Conservation (phyloP, 1,284 basidiomycete species). For the Malassezia globosa region DNA sequence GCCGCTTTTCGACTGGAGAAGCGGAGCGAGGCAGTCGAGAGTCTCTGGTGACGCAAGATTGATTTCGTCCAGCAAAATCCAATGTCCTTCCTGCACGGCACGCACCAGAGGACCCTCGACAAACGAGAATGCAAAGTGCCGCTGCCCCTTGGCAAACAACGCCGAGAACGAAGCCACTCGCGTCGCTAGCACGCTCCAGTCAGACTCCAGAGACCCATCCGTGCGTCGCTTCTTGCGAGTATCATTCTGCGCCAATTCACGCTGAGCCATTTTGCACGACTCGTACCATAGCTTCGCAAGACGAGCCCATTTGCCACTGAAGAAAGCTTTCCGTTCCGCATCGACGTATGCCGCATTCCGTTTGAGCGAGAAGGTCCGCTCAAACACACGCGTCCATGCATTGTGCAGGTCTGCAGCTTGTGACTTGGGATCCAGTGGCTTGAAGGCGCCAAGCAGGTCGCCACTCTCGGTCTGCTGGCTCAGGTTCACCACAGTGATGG, state of each 20-base stretch:
- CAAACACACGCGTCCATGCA: conserved; percentile 72
- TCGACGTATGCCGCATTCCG: conserved; percentile 81
- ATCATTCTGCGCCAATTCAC: conserved; percentile 18
- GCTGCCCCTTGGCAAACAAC: conserved; percentile 28
- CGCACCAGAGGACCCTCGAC: conserved; percentile 93
- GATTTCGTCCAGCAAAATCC: conserved; percentile 93
- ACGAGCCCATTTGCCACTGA: conserved; percentile 73
- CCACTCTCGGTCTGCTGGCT: conserved; percentile 94
- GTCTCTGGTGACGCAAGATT: conserved; percentile 91
- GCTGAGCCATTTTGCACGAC: conserved; percentile 53
- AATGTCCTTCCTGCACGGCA: conserved; percentile 76
- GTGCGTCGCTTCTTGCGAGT: conserved; percentile 13
- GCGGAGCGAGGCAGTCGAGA: conserved; percentile 75
- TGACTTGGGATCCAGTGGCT: conserved; percentile 66
- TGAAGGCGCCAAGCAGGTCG: conserved; percentile 88
- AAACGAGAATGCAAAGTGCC: conserved; percentile 60
- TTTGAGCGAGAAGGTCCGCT: conserved; percentile 73
- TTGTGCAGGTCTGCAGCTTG: conserved; percentile 66
- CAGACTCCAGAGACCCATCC: conserved; percentile 5
- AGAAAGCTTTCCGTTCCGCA: conserved; percentile 70
- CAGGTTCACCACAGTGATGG: conserved; percentile 78
- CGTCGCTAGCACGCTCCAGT: conserved; percentile 54
- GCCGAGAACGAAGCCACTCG: conserved; percentile 67
- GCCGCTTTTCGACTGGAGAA: conserved; percentile 71
- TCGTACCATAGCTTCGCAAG: conserved; percentile 75